Evolutionary conservation across 2,329 filamentous ascomycete genomes (phyloP), one percentile per base, ranked within the genome.

Genomic region (Neofusicoccum kwambonambiense): DNA sequence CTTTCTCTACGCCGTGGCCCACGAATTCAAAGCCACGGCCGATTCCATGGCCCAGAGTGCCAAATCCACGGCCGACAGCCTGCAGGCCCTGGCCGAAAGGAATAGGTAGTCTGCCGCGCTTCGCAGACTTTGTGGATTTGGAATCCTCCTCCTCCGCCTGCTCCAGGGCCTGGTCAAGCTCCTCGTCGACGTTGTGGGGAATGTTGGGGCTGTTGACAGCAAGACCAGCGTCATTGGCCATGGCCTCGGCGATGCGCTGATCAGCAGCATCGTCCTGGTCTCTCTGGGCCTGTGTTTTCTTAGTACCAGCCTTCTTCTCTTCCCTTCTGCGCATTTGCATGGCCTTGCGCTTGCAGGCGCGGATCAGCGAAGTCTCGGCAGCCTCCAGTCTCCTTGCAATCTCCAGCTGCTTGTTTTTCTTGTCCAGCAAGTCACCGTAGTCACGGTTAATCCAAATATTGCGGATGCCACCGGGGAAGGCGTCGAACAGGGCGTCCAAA

Each of bases 391-490:
- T 81, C 47, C 83, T 76, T 52, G 94, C 92, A 13, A 97, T 80
- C 8, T 84, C 79, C 67, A 93, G 87, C 50, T 95, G 86, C 68
- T 87, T 81, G 56, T 91, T 86, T 51, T 98, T 90, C 75, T 98
- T 98, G 67, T 93, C 90, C 52, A 91, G 85, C 11, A 99, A 84
- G 8, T 89, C 85, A 49, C 93, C 91, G 69, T 92, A 89, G 73
- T 99, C 91, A 67, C 94, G 87, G 66, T 97, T 99, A 71, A 99
- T 89, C 93, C 94, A 99, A 52, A 99, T 91, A 70, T 98, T 98
- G 66, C 92, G 87, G 73, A 99, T 90, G 35, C 95, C 95, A 19
- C 95, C 95, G 0, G 95, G 95, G 70, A 97, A 98, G 1, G 98
- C 93, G 75, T 99, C 95, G 72, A 96, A 99, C 0, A 99, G 82